Evolutionary conservation across 2,329 filamentous ascomycete genomes (phyloP), one percentile per base, ranked within the genome.

Genomic region (Akanthomyces lecanii): DNA sequence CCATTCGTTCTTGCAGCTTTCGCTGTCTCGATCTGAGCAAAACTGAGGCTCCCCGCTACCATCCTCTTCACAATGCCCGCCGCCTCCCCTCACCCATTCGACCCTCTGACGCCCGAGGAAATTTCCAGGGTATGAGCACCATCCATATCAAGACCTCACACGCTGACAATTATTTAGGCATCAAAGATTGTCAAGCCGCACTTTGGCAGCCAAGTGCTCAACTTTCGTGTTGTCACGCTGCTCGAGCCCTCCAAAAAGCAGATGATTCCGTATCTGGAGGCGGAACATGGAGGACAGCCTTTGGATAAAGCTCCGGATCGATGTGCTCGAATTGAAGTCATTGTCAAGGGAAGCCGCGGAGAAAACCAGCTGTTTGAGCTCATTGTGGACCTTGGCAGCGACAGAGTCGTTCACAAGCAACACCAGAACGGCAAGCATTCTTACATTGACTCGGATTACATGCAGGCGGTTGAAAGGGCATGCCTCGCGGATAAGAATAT

Each of bases 221-320:
- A 77, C 62, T 85, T 84, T 66, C 77, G 81, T 4, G 77, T 80
- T 61, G 79, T 84, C 64, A 81, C 79, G 0, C 74, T 85, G 11
- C 70, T 70, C 16, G 82, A 85, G 64, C 82, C 82, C 0, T 70
- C 73, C 1, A 85, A 85, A 70, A 69, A 72, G n/a, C 71, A 76
- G 18, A 76, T 84, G 74, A 65, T 80, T 5, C 62, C 61, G 0
- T 85, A 76, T 61, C 72, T 85, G 0, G 77, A 80, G 5, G 67
- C 65, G 3, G 78, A 82, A 55, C 75, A 77, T 52, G 65, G 62
- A 1, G 67, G 67, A 0, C 57, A 71, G 1, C 42, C 64, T 2
- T 55, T 38, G 1, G 40, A 48, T 0, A 30, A 61, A 0, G 54
- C 48, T 3, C 75, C 76, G 4, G 58, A 68, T 3, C 75, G 80